Base-by-base conservation (phyloP, 108 stramenopile genomes). In the Cyclostephanos tholiformis region DNA sequence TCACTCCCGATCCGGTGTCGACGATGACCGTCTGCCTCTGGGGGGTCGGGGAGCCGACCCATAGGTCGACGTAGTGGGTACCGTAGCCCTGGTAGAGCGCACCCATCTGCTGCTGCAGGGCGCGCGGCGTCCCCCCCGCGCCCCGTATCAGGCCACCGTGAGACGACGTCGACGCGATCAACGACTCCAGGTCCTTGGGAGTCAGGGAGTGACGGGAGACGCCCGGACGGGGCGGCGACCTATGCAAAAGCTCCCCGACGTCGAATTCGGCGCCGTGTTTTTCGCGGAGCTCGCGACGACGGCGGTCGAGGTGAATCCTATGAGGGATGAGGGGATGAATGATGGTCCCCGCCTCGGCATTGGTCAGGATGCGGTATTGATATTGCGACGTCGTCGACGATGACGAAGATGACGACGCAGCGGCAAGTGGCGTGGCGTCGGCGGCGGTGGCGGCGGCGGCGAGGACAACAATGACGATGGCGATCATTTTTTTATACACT, bases 21-120 rank as follows among this genome's bases (percentile, higher is more conserved):
- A 99, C 93, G 75, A 99, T 99, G 60, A 99, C 94, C 12, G 97
- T 97, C 68, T 97, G 96, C 0, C 98, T 86, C 77, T 99, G 98
- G 41, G 97, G 90, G 39, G 53, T 71, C 11, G 98, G 97, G 9
- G 95, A 89, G 16, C 98, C 98, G 6, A 90, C 89, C 90, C 95
- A 99, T 6, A 97, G 72, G 71, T 98, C 95, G 49, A 91, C 87
- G 70, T 96, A 97, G 73, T 99, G 98, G 2, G 98, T 97, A 52
- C 92, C 94, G 74, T 89, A 91, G 16, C 94, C 94, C 75, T 86
- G 86, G 62, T 80, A 89, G 51, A 89, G 69, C 27, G 70, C 73
- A 20, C 75, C 82, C 68, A 84, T 75, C 73, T 86, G 77, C 56
- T 79, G 77, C 63, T 79, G 77, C 48, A 77, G 69, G 32, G 26